A percentile compares a stretch with the other conserved stretches of the same genome.
phyloP scores from a whole-genome alignment of 2,329 filamentous ascomycete species.

The Fusarium hostae region DNA sequence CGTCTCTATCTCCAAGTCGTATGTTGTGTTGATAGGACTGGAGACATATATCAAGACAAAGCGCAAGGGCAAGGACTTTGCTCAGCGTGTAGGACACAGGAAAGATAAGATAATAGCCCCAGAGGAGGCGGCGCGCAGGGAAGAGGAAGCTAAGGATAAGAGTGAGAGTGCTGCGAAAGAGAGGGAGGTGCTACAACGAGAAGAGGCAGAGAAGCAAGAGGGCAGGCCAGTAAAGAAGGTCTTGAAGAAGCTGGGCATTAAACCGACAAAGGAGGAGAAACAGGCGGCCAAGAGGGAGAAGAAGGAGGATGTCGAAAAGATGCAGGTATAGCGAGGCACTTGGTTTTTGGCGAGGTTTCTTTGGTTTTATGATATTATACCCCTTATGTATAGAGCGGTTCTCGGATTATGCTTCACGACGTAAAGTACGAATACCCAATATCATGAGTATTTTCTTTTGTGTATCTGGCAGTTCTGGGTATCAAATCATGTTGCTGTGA shows the following conservation, averaged over 20 bases:
- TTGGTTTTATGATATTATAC: slow-evolving; percentile 29
- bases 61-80: slow-evolving; percentile 68
- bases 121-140: slow-evolving; percentile 64
- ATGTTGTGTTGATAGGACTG: slow-evolving; percentile 83
- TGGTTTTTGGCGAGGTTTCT: background rate
- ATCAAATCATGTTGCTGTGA: background rate
- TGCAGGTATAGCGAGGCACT: slow-evolving; percentile 2
- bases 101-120: slow-evolving; percentile 71
- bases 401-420: slow-evolving; percentile 16
- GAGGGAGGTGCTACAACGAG: slow-evolving; percentile 56
- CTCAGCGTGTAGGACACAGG: slow-evolving; percentile 61
- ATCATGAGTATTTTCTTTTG: background rate
- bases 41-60: slow-evolving; percentile 81
- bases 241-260: slow-evolving; percentile 55
- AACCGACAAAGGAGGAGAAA: slow-evolving; percentile 44
- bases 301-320: slow-evolving; percentile 28
- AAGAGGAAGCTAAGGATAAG: slow-evolving; percentile 70
- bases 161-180: slow-evolving; percentile 68
- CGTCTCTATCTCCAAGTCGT: slow-evolving; percentile 82
- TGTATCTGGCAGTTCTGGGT: background rate
- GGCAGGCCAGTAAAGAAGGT: slow-evolving; percentile 46
- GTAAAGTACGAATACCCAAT: background rate
- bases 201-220: slow-evolving; percentile 54
- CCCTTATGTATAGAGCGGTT: slow-evolving; percentile 15
- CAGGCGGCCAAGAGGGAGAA: slow-evolving; percentile 37